Percentiles rank a stretch among this genome's conserved stretches.
Evolutionary conservation across 768 basidiomycete genomes (phyloP).

Genomic region (Udeniomyces megalosporus): DNA sequence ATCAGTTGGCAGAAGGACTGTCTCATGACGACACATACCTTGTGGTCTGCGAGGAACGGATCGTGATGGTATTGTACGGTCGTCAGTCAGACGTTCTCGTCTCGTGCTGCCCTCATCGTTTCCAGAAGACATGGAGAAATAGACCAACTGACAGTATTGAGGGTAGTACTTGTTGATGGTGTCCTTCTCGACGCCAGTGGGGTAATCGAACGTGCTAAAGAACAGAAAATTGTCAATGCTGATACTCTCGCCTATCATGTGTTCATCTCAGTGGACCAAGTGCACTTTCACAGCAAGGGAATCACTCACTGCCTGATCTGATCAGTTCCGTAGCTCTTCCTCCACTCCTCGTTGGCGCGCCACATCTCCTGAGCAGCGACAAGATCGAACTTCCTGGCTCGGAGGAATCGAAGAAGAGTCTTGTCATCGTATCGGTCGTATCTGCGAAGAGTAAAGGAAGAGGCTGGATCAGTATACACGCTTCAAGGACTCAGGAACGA

Average conservation of each 20-base stretch:
- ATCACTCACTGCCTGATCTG: conserved; percentile 20
- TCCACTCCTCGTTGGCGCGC: conserved; percentile 66
- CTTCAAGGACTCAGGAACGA: too few relatives aligned
- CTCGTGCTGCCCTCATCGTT: too few relatives aligned
- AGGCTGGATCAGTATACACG: too few relatives aligned
- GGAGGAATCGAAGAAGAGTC: conserved; percentile 50
- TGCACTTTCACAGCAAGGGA: too few relatives aligned
- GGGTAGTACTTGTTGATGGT: conserved; percentile 86
- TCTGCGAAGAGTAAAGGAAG: conserved; percentile 5
- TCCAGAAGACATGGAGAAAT: not conserved
- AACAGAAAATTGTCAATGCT: too few relatives aligned
- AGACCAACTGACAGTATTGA: conserved; percentile 46
- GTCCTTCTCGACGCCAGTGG: conserved; percentile 41
- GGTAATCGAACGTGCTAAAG: conserved; percentile 65
- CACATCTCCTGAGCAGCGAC: conserved; percentile 70
- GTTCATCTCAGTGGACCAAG: too few relatives aligned
- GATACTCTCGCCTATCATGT: too few relatives aligned
- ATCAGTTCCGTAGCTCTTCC: conserved; percentile 51
- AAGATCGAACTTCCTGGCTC: conserved; percentile 86
- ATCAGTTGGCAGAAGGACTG: not conserved
- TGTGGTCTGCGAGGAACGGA: not conserved
- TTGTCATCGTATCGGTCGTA: conserved; percentile 29
- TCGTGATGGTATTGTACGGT: not conserved
- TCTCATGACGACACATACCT: not conserved
- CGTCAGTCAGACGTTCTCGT: not conserved